These are phyloP conservation scores for Brassica cretica DNA, from an alignment of 345 rosid species.

Conservation along the genomic window DNA sequence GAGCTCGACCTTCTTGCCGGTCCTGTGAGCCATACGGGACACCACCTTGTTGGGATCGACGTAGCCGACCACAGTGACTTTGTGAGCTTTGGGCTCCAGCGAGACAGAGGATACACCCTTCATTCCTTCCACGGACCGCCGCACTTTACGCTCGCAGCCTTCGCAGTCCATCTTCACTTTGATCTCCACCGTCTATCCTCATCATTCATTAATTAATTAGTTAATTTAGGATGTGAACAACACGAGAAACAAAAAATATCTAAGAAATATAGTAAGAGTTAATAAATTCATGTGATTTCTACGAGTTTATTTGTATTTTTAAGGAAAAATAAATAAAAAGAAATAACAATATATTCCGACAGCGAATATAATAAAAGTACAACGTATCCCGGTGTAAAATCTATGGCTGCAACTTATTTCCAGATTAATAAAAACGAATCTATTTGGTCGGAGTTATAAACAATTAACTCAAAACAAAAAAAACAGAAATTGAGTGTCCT, in stretches of 20 bases:
- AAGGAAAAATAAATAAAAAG: not conserved
- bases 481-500: not conserved
- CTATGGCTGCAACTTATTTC: not conserved
- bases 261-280: not conserved
- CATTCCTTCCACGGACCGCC: conserved; percentile 81
- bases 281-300: not conserved
- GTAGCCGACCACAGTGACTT: conserved; percentile 88
- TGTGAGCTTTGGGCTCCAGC: conserved; percentile 77
- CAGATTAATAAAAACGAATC: not conserved
- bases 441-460: not conserved
- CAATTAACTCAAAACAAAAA: not conserved
- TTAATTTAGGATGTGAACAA: not conserved
- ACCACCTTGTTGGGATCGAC: conserved; percentile 78
- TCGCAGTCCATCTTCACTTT: conserved; percentile 92
- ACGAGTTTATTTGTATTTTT: not conserved
- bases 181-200: conserved; percentile 74
- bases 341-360: not conserved
- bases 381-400: not conserved
- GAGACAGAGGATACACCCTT: conserved; percentile 80
- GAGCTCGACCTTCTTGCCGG: conserved; percentile 90
- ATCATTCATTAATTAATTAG: not conserved
- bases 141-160: conserved; percentile 93
- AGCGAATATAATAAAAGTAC: not conserved
- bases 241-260: too few species aligned
- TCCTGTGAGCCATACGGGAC: conserved; percentile 75